Base-by-base conservation (phyloP, 371 early-diverging fungal genomes). In the Syncephalis plumigaleata region DNA sequence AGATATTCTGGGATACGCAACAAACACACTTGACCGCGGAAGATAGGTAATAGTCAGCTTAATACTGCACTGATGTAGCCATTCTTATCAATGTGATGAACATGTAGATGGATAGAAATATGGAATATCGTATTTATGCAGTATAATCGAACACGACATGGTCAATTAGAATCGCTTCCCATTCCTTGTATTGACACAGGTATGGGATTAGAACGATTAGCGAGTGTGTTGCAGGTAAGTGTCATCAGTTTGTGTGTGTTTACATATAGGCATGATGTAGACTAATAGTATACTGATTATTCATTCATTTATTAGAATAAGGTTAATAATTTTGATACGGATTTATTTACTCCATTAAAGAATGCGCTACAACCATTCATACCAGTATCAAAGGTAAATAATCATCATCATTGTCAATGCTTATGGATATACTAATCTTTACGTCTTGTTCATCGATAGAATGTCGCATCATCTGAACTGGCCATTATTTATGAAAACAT, bases 61-160 rank as follows among this genome's bases (percentile, higher is more conserved):
- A 5, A 21, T 59, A n/a, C n/a, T n/a, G n/a, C n/a, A n/a, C n/a
- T n/a, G n/a, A n/a, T n/a, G n/a, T n/a, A n/a, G n/a, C n/a, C n/a
- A n/a, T n/a, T n/a, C n/a, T n/a, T n/a, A n/a, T n/a, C n/a, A n/a
- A n/a, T n/a, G n/a, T n/a, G n/a, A n/a, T n/a, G n/a, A n/a, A n/a
- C n/a, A n/a, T n/a, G 63, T 47, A 65, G 75, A 16, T 85, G 81
- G 81, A 59, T 85, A 15, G 86, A 85, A 54, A 73, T 85, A 39
- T 85, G 86, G 86, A 85, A 85, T 46, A 52, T 85, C 36, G 86
- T 85, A n/a, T 85, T 83, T 60, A 85, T 85, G 81, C 71, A 83
- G 49, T 71, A 72, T 46, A 70, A 73, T 46, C 64, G 78, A 21
- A 58, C 57, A 21, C 67, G 68, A 2, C 63, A 75, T 16, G 81